Conservation (phyloP, 805 yeast species). For the Ascoidea rubescens region DNA sequence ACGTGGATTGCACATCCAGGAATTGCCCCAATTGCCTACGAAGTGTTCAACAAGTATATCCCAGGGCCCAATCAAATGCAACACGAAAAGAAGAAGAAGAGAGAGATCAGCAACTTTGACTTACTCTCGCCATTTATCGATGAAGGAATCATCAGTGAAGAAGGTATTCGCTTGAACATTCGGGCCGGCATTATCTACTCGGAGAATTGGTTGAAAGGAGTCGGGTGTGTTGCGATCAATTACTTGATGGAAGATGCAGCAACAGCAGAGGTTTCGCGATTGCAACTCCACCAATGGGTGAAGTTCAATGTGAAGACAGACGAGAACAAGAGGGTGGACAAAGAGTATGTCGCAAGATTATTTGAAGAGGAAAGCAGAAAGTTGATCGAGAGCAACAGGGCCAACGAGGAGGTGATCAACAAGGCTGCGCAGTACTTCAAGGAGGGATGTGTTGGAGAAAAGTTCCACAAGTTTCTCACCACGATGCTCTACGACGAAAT, state of each 20-base stretch:
- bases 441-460: slow-evolving; percentile 60
- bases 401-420: slow-evolving; percentile 20
- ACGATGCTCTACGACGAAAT: slow-evolving; percentile 64
- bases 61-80: slow-evolving; percentile 69
- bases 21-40: slow-evolving; percentile 56
- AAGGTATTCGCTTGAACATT: slow-evolving; percentile 58
- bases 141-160: slow-evolving; percentile 49
- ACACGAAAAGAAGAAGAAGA: slow-evolving; percentile 22
- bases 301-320: slow-evolving; percentile 54
- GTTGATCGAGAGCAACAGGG: slow-evolving; percentile 45
- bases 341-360: slow-evolving; percentile 40
- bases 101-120: slow-evolving; percentile 36
- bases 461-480: slow-evolving; percentile 67
- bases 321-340: slow-evolving; percentile 41
- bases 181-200: slow-evolving; percentile 68
- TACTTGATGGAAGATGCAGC: slow-evolving; percentile 85
- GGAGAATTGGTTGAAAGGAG: slow-evolving; percentile 77
- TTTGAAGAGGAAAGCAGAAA: slow-evolving; percentile 49
- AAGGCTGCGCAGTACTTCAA: slow-evolving; percentile 58
- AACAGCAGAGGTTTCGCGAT: slow-evolving; percentile 76
- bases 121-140: slow-evolving; percentile 51
- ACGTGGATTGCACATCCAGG: slow-evolving; percentile 90
- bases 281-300: slow-evolving; percentile 77
- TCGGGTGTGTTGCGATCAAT: slow-evolving; percentile 79
- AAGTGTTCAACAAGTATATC: slow-evolving; percentile 63